Evolutionary conservation across 2,329 filamentous ascomycete genomes (phyloP).

Genomic region (Aulographum hederae): DNA sequence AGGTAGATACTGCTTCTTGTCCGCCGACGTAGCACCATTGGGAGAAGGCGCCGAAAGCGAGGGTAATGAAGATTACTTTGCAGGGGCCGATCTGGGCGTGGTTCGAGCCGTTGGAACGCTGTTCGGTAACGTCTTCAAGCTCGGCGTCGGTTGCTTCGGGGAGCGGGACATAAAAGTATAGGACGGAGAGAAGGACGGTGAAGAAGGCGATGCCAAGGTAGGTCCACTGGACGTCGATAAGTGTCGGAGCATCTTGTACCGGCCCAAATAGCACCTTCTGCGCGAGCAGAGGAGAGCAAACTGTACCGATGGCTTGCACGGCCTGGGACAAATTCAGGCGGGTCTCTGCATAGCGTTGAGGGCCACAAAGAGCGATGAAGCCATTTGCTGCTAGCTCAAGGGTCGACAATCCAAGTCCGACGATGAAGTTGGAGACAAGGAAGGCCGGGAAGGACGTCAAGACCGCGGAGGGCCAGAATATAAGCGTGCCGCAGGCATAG

Average conservation of each 20-base stretch:
- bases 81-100: conserved; percentile 19
- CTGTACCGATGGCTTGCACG: conserved; percentile 41
- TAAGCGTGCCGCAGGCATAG: conserved; percentile 41
- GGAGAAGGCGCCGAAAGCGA: conserved; percentile 33
- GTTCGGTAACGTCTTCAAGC: conserved; percentile 34
- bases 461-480: conserved; percentile 48
- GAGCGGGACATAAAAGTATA: conserved; percentile 42
- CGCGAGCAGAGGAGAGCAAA: conserved; percentile 40
- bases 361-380: conserved; percentile 43
- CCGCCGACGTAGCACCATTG: conserved; percentile 43
- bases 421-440: conserved; percentile 43
- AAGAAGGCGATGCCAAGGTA: conserved; percentile 46
- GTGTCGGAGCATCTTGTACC: conserved; percentile 22
- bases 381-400: conserved; percentile 43
- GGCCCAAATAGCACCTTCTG: conserved; percentile 37
- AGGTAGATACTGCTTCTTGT: conserved; percentile 36
- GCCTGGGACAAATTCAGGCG: conserved; percentile 42
- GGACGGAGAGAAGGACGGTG: conserved; percentile 37
- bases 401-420: conserved; percentile 39
- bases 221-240: conserved; percentile 46
- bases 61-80: conserved; percentile 36
- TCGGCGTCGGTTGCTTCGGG: conserved; percentile 44
- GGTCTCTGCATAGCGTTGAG: conserved; percentile 39
- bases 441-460: conserved; percentile 42
- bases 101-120: conserved; percentile 31